Evolutionary conservation across 2,329 filamentous ascomycete genomes (phyloP).

Genomic region (Phialemonium atrogriseum): DNA sequence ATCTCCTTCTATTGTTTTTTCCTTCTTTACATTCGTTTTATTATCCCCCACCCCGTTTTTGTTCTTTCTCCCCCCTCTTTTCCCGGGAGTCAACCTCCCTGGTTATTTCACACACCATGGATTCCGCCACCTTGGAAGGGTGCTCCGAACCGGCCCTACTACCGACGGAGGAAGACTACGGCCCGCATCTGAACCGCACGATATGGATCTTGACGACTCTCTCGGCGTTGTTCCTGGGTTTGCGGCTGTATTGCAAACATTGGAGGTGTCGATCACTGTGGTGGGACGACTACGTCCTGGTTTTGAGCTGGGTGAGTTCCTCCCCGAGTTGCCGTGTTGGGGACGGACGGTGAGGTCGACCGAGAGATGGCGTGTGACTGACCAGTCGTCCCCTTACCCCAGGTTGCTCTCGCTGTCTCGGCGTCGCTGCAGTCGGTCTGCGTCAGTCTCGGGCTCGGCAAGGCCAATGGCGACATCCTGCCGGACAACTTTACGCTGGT

Average conservation of each 20-base stretch:
- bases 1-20: no score
- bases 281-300: slow-evolving; percentile 1
- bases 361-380: not conserved
- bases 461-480: not conserved
- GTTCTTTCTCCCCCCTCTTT: no score
- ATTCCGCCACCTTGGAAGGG: no score
- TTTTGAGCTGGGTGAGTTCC: not conserved
- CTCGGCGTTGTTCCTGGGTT: not conserved
- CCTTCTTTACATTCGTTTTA: no score
- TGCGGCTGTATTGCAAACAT: not conserved
- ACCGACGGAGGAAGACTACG: not conserved
- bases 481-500: not conserved
- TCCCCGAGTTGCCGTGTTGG: no score
- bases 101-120: no score
- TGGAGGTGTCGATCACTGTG: not conserved
- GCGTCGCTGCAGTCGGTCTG: not conserved
- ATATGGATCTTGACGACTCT: not conserved
- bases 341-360: not conserved
- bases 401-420: slow-evolving; percentile 1
- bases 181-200: not conserved
- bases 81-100: no score
- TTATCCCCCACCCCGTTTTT: no score
- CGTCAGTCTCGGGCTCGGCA: slow-evolving; percentile 1
- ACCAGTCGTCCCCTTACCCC: not conserved
- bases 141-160: no score